phyloP scores from a whole-genome alignment of 2,329 filamentous ascomycete genomes.

The Leptodontidium sp. region DNA sequence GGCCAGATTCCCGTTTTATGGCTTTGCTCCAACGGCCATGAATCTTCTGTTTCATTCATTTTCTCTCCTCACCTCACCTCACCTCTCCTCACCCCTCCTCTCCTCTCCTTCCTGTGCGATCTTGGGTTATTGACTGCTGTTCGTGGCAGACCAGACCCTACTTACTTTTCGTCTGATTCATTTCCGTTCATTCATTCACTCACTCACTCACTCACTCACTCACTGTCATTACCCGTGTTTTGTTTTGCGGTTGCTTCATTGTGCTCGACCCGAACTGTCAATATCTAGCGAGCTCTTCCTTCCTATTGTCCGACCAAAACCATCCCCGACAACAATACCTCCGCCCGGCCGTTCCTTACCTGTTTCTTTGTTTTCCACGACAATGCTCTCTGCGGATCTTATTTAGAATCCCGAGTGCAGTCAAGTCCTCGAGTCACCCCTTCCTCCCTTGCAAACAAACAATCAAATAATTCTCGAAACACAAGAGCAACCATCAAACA shows the following conservation, averaged over 20 bases:
- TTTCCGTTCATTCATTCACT: background rate
- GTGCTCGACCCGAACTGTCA: background rate
- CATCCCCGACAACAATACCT: background rate
- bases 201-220: background rate
- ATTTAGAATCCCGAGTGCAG: background rate
- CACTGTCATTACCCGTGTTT: conserved; percentile 19
- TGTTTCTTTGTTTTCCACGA: conserved; percentile 2
- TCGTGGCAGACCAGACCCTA: background rate
- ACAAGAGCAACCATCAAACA: background rate
- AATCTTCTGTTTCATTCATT: conserved; percentile 41
- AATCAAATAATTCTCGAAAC: background rate
- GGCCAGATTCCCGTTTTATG: conserved; percentile 24
- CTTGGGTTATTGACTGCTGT: conserved; percentile 17
- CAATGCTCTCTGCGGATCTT: background rate
- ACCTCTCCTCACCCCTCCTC: conserved; percentile 19
- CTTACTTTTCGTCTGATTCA: conserved; percentile 15
- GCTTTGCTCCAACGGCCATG: conserved; percentile 33
- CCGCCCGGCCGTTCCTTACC: background rate
- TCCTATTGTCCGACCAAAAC: conserved; percentile 24
- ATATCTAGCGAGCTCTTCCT: conserved; percentile 1
- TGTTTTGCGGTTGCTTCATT: background rate
- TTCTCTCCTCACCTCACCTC: background rate
- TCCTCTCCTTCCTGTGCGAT: conserved; percentile 27
- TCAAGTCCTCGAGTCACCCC: background rate
- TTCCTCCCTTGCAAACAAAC: conserved; percentile 23